Conservation (phyloP, 108 stramenopile genomes). For the Nannochloropsis salina region DNA sequence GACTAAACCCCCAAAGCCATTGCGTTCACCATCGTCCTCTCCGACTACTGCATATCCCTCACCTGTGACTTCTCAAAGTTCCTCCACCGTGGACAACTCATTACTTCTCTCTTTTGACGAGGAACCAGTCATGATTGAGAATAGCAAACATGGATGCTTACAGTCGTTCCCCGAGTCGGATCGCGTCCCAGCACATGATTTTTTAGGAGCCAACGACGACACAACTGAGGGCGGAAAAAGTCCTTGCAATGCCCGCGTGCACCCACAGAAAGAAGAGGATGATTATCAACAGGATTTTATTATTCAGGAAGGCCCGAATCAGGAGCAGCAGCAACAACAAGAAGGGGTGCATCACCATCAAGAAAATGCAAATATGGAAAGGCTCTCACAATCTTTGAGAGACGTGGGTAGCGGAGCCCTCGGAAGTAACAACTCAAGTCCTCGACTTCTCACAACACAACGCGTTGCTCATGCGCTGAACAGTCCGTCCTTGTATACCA, state of each 20-base stretch:
- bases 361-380: neutral
- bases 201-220: slow-evolving; percentile 10
- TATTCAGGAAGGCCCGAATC: neutral
- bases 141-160: neutral
- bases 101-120: neutral
- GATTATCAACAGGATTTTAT: too few species aligned
- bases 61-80: neutral
- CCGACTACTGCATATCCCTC: neutral
- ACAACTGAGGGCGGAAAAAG: neutral
- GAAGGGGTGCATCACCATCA: neutral
- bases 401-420: neutral
- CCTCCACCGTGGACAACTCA: neutral
- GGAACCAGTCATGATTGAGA: neutral
- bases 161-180: neutral
- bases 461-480: neutral
- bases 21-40: neutral
- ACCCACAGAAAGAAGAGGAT: too few species aligned
- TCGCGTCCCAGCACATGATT: slow-evolving; percentile 1
- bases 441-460: neutral
- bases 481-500: neutral
- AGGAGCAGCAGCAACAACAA: neutral
- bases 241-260: neutral
- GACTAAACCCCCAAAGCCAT: neutral
- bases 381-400: neutral
- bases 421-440: neutral